A percentile compares a stretch with the other conserved stretches of the same genome.
Evolutionary conservation across 495 filamentous ascomycete genomes (phyloP).

Genomic region (Lineolata rhizophorae): DNA sequence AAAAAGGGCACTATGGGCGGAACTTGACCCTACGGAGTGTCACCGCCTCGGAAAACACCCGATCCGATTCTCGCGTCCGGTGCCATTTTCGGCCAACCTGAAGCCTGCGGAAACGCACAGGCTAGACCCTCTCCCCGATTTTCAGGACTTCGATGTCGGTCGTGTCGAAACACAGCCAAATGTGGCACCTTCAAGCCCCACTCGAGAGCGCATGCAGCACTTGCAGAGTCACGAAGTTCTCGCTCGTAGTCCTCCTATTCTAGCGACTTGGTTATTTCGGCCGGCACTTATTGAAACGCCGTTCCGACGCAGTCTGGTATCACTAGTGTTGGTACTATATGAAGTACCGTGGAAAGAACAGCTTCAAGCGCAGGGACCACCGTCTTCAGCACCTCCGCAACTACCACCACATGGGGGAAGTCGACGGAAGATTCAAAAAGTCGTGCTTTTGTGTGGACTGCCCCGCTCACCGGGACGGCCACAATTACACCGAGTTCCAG

Average conservation of each 20-base stretch:
- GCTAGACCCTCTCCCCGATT: too few species aligned
- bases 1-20: background rate
- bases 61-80: background rate
- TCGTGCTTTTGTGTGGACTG: too few species aligned
- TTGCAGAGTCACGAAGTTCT: background rate
- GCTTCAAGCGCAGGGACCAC: constrained; percentile 19
- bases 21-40: background rate
- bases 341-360: constrained; percentile 15
- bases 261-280: too few species aligned
- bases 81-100: background rate
- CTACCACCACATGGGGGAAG: constrained; percentile 16
- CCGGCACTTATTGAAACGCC: too few species aligned
- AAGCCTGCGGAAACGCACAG: too few species aligned
- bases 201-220: background rate
- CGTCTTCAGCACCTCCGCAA: constrained; percentile 17
- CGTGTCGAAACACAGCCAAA: too few species aligned
- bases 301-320: too few species aligned
- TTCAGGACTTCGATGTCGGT: too few species aligned
- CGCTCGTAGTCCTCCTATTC: background rate
- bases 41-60: background rate
- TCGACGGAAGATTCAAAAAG: too few species aligned
- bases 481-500: too few species aligned
- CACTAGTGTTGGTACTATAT: constrained; percentile 17
- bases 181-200: background rate
- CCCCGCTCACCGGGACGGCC: too few species aligned